phyloP scores from a whole-genome alignment of 2,329 filamentous ascomycete genomes.

The Phaeosphaeriaceae sp. region DNA sequence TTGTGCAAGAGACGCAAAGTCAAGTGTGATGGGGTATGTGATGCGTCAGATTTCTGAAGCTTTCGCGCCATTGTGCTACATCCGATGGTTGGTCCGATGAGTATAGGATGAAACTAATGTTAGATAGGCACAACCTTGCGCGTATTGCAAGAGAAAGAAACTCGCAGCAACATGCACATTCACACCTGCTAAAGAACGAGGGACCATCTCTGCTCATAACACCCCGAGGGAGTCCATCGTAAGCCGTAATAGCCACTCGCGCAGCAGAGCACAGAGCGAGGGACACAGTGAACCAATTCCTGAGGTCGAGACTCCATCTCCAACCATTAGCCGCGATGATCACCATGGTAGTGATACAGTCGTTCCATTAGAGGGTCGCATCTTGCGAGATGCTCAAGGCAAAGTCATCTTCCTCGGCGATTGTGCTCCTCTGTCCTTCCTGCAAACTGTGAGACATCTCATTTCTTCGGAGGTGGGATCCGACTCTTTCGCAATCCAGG shows the following conservation, averaged over 20 bases:
- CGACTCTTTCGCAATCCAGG: conserved; percentile 27
- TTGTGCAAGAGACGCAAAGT: conserved; percentile 48
- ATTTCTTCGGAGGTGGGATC: conserved; percentile 49
- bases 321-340: conserved; percentile 38
- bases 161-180: conserved; percentile 50
- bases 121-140: conserved; percentile 52
- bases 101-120: neutral
- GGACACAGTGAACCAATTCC: conserved; percentile 6
- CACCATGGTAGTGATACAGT: conserved; percentile 48
- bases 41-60: neutral
- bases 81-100: neutral
- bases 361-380: conserved; percentile 53
- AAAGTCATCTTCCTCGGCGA: conserved; percentile 64
- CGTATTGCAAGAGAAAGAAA: conserved; percentile 55
- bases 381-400: conserved; percentile 60
- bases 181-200: conserved; percentile 48
- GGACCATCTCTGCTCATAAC: conserved; percentile 37
- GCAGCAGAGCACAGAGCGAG: conserved; percentile 10
- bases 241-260: conserved; percentile 3
- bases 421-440: conserved; percentile 60
- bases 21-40: conserved; percentile 57
- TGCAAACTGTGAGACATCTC: conserved; percentile 60
- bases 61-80: neutral
- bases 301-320: conserved; percentile 23
- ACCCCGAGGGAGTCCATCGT: conserved; percentile 27